phyloP scores from a whole-genome alignment of 257 asterid species.

The Primulina tabacum region DNA sequence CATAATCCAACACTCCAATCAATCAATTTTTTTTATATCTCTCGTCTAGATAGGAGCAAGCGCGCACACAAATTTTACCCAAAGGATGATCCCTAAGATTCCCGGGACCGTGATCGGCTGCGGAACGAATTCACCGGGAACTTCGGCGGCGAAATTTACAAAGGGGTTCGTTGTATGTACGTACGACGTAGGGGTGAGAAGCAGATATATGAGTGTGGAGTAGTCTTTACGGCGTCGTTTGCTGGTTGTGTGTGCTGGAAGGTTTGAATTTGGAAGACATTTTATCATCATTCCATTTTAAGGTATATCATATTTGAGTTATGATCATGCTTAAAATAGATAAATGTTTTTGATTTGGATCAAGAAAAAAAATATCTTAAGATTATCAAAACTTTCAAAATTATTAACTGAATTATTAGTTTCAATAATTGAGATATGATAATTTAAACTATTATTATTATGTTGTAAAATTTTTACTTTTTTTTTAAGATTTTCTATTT shows the following conservation, averaged over 20 bases:
- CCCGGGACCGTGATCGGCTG: constrained; percentile 1
- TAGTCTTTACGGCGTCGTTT: constrained; percentile 40
- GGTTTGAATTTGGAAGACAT: neutral
- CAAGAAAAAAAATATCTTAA: too few relatives aligned
- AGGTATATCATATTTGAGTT: too few relatives aligned
- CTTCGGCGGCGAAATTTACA: neutral
- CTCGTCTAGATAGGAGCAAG: neutral
- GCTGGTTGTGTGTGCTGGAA: constrained; percentile 18
- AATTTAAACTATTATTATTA: too few relatives aligned
- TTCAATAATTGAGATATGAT: too few relatives aligned
- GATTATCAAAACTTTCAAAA: too few relatives aligned
- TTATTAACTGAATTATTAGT: too few relatives aligned
- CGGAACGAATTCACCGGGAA: constrained; percentile 20
- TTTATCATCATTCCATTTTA: too few relatives aligned
- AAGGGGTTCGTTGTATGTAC: constrained; percentile 10
- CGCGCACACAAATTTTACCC: neutral
- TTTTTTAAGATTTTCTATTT: too few relatives aligned
- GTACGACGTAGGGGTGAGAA: neutral
- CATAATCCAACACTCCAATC: constrained; percentile 30
- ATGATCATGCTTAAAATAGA: too few relatives aligned
- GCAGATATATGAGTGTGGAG: neutral
- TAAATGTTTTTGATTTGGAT: too few relatives aligned
- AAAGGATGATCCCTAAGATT: constrained; percentile 6
- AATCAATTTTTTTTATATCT: constrained; percentile 4
- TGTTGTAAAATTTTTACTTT: too few relatives aligned